Conservation (phyloP, 495 filamentous ascomycete genomes). For the Penicillium bovifimosum region DNA sequence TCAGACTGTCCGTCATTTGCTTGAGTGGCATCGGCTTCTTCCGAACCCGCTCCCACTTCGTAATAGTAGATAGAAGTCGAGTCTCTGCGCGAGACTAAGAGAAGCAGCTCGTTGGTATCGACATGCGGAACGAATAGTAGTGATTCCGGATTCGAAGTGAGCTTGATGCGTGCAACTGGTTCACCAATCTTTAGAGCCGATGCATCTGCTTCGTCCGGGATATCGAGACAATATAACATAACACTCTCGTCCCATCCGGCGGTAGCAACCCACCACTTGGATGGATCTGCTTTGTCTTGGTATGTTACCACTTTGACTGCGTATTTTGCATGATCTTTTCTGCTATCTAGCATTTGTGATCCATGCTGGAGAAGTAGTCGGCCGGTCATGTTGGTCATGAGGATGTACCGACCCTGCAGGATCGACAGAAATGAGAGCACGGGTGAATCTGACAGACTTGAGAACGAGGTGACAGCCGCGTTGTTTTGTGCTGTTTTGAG, state of each 20-base stretch:
- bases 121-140: conserved; percentile 50
- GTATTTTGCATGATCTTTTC: conserved; percentile 60
- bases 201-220: conserved; percentile 7
- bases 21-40: neutral
- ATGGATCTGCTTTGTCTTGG: conserved; percentile 17
- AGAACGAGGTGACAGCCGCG: conserved; percentile 22
- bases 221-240: conserved; percentile 42
- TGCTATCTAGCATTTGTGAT: conserved; percentile 33
- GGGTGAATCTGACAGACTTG: conserved; percentile 52
- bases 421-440: conserved; percentile 46
- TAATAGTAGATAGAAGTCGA: conserved; percentile 61
- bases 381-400: conserved; percentile 62
- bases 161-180: conserved; percentile 43
- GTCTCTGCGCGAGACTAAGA: conserved; percentile 56
- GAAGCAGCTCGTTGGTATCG: conserved; percentile 36
- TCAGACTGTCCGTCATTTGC: neutral
- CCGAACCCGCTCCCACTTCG: conserved; percentile 22
- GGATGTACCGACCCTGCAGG: conserved; percentile 26
- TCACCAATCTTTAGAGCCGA: conserved; percentile 20
- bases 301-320: conserved; percentile 48
- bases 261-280: conserved; percentile 48
- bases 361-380: conserved; percentile 45
- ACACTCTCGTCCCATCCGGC: conserved; percentile 63
- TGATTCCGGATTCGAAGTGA: conserved; percentile 58
- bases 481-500: conserved; percentile 28